These are phyloP conservation scores for Fusarium scirpi DNA, from an alignment of 2,329 filamentous ascomycete species.

Conservation along the genomic window DNA sequence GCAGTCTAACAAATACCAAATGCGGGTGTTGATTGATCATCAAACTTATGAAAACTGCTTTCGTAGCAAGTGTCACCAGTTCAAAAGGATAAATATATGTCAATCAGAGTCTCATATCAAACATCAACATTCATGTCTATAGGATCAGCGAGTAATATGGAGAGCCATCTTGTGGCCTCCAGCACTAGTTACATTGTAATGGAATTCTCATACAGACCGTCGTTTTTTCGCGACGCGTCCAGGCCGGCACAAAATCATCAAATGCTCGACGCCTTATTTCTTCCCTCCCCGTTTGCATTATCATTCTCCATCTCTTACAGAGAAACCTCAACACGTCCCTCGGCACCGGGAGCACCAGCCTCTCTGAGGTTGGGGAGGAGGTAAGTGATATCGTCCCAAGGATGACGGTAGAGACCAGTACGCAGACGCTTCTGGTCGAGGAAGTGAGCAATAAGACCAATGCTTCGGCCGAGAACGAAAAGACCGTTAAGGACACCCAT, in stretches of 20 bases:
- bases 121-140: constrained; percentile 50
- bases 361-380: constrained; percentile 84
- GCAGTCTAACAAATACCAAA: not conserved
- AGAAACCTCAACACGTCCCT: constrained; percentile 91
- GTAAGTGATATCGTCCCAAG: constrained; percentile 99
- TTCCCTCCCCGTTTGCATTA: constrained; percentile 45
- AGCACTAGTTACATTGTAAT: constrained; percentile 53
- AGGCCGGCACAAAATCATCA: constrained; percentile 51
- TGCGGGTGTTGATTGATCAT: not conserved
- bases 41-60: not conserved
- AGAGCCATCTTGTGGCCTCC: constrained; percentile 50
- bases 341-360: constrained; percentile 76
- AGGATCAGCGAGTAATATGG: constrained; percentile 50
- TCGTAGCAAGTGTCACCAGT: not conserved
- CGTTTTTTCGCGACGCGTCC: constrained; percentile 46
- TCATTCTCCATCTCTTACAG: constrained; percentile 62
- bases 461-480: constrained; percentile 95
- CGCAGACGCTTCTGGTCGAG: constrained; percentile 99
- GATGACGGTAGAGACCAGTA: constrained; percentile 98
- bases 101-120: constrained; percentile 23
- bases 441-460: constrained; percentile 99
- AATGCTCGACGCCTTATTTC: constrained; percentile 50
- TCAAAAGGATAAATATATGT: not conserved
- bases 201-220: constrained; percentile 54
- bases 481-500: constrained; percentile 99